These are phyloP conservation scores for Hypocreales sp. DNA, from an alignment of 2,329 filamentous ascomycete genomes.

Conservation along the genomic window DNA sequence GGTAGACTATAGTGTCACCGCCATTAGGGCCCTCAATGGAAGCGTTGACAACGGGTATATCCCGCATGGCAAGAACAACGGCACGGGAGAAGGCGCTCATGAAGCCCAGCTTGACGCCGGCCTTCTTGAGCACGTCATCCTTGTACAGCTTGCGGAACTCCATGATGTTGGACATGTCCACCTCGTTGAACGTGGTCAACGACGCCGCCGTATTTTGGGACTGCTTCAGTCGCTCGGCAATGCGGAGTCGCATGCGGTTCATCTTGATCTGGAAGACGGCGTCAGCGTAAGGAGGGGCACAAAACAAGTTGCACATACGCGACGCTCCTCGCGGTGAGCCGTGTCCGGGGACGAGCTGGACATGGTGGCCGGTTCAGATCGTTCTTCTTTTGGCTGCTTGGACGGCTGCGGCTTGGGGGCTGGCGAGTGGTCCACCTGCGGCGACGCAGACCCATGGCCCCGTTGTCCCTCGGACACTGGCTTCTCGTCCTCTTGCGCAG, in stretches of 20 bases:
- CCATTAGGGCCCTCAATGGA: constrained; percentile 92
- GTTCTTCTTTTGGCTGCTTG: constrained; percentile 11
- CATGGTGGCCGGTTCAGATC: constrained; percentile 7
- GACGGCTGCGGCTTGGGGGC: too few species aligned
- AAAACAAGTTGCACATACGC: constrained; percentile 38
- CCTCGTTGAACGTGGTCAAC: constrained; percentile 96
- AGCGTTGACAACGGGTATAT: constrained; percentile 88
- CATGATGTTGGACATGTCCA: constrained; percentile 97
- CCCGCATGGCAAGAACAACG: constrained; percentile 80
- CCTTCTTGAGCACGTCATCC: constrained; percentile 90
- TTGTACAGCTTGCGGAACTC: constrained; percentile 96
- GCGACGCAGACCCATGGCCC: constrained; percentile 21
- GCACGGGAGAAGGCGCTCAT: constrained; percentile 96
- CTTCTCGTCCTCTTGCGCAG: constrained; percentile 8
- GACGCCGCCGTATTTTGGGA: constrained; percentile 97
- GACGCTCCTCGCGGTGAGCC: constrained; percentile 74
- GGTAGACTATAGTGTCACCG: constrained; percentile 94
- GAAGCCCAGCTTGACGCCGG: constrained; percentile 95
- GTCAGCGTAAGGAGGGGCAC: background rate
- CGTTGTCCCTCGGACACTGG: constrained; percentile 12
- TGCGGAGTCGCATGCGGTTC: constrained; percentile 98
- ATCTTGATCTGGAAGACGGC: constrained; percentile 72
- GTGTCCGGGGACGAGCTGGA: constrained; percentile 12
- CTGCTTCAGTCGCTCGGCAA: constrained; percentile 95
- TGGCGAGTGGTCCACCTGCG: too few species aligned